phyloP scores from a whole-genome alignment of 495 filamentous ascomycete species.

The Lichenothelia convexa region DNA sequence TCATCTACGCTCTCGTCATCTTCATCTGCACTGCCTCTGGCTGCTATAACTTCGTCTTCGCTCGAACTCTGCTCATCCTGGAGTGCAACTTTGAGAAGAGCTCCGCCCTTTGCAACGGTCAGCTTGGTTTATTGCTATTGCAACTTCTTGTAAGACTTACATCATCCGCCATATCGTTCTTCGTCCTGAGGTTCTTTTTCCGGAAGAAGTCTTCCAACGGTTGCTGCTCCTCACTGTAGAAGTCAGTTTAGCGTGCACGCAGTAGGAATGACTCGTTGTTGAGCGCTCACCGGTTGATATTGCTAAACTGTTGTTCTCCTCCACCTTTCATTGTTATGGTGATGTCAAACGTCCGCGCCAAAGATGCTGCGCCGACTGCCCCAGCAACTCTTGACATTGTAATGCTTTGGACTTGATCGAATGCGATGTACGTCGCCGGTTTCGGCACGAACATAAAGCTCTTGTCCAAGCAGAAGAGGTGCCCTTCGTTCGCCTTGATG shows the following conservation, averaged over 20 bases:
- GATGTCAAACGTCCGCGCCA: constrained; percentile 92
- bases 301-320: constrained; percentile 87
- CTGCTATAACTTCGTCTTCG: constrained; percentile 64
- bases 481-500: constrained; percentile 96
- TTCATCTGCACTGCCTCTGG: constrained; percentile 85
- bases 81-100: constrained; percentile 60
- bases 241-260: not conserved
- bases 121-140: no score
- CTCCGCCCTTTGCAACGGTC: constrained; percentile 25
- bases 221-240: constrained; percentile 67
- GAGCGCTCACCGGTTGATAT: constrained; percentile 71
- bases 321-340: constrained; percentile 69
- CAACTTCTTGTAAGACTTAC: constrained; percentile 18
- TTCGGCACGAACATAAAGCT: constrained; percentile 99
- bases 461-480: constrained; percentile 92
- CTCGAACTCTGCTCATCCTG: constrained; percentile 52
- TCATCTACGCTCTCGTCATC: constrained; percentile 90
- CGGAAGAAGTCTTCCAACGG: constrained; percentile 93
- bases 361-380: constrained; percentile 77
- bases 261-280: not conserved
- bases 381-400: constrained; percentile 94
- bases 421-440: constrained; percentile 86
- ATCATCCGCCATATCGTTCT: constrained; percentile 82
- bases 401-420: constrained; percentile 73
- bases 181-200: constrained; percentile 76